Percentiles rank a stretch among this genome's conserved stretches.
Conservation (phyloP, 2,329 filamentous ascomycete genomes). For the Cytospora leucostoma region DNA sequence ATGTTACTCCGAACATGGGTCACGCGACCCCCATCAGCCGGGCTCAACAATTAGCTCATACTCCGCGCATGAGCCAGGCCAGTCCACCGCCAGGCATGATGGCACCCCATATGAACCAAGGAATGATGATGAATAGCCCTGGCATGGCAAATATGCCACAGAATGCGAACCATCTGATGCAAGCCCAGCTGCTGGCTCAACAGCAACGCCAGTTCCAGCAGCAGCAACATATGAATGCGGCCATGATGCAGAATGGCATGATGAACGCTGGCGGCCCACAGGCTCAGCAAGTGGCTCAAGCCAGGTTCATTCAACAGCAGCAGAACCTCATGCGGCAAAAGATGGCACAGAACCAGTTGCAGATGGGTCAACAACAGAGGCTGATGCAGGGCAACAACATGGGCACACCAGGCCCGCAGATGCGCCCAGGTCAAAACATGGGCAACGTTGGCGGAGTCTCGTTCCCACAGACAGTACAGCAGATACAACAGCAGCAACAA, state of each 20-base stretch:
- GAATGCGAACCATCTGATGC: slow-evolving; percentile 43
- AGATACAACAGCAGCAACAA: slow-evolving; percentile 33
- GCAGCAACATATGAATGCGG: slow-evolving; percentile 41
- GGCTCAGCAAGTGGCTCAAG: slow-evolving; percentile 39
- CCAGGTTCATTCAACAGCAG: slow-evolving; percentile 41
- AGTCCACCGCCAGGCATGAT: slow-evolving; percentile 64
- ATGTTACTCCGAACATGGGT: slow-evolving; percentile 61
- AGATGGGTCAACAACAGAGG: slow-evolving; percentile 30
- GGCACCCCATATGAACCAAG: slow-evolving; percentile 56
- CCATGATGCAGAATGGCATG: slow-evolving; percentile 43
- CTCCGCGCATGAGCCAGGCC: slow-evolving; percentile 63
- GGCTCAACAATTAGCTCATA: slow-evolving; percentile 50
- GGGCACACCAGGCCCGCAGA: slow-evolving; percentile 28
- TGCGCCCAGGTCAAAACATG: slow-evolving; percentile 32
- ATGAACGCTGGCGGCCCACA: slow-evolving; percentile 43
- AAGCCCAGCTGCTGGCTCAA: slow-evolving; percentile 41
- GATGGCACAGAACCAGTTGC: slow-evolving; percentile 35
- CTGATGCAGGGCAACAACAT: slow-evolving; percentile 41
- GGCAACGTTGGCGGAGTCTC: slow-evolving; percentile 33
- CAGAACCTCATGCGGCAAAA: slow-evolving; percentile 38
- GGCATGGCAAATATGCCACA: slow-evolving; percentile 42
- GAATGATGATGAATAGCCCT: slow-evolving; percentile 56
- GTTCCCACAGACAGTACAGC: slow-evolving; percentile 30
- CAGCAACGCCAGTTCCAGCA: slow-evolving; percentile 51
- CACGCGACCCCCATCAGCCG: slow-evolving; percentile 61